These are phyloP conservation scores for Phallus indusiatus DNA, from an alignment of 768 basidiomycete genomes.

Conservation along the genomic window DNA sequence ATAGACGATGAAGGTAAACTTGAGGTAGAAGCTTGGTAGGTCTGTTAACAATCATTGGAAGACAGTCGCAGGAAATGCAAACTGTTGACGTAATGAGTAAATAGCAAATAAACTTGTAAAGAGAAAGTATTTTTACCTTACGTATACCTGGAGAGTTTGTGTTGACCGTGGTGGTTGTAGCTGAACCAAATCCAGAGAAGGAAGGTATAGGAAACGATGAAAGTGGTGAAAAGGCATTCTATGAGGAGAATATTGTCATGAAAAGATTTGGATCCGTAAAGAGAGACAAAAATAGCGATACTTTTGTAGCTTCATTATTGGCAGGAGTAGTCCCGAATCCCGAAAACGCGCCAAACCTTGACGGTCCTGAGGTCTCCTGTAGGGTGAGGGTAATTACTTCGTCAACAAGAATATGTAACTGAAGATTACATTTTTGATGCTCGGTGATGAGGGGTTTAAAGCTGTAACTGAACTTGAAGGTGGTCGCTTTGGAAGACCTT, in stretches of 20 bases:
- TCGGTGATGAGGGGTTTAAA: slow-evolving; percentile 6
- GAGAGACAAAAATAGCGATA: slow-evolving; percentile 21
- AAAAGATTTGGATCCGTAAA: too few relatives aligned
- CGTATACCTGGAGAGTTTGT: slow-evolving; percentile 10
- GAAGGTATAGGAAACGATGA: slow-evolving; percentile 13
- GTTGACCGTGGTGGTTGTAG: slow-evolving; percentile 13
- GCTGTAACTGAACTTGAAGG: slow-evolving; percentile 15
- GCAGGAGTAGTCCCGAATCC: slow-evolving; percentile 38
- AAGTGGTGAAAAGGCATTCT: slow-evolving; percentile 12
- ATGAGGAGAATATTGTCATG: slow-evolving; percentile 7
- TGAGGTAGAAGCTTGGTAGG: too few relatives aligned
- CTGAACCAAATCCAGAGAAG: slow-evolving; percentile 8
- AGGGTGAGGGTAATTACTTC: slow-evolving; percentile 14
- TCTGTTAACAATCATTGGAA: too few relatives aligned
- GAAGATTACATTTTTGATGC: slow-evolving; percentile 19
- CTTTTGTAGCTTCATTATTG: slow-evolving; percentile 32
- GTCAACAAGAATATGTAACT: background rate
- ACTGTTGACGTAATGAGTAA: background rate
- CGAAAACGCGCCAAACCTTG: slow-evolving; percentile 42
- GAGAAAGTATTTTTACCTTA: background rate
- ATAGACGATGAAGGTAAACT: too few relatives aligned
- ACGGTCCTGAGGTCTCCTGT: slow-evolving; percentile 17
- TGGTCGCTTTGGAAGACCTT: slow-evolving; percentile 48
- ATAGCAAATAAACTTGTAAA: background rate
- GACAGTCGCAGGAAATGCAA: background rate